Evolutionary conservation across 768 basidiomycete genomes (phyloP), one percentile per base, ranked within the genome.

Genomic region (Mycena haematopus): DNA sequence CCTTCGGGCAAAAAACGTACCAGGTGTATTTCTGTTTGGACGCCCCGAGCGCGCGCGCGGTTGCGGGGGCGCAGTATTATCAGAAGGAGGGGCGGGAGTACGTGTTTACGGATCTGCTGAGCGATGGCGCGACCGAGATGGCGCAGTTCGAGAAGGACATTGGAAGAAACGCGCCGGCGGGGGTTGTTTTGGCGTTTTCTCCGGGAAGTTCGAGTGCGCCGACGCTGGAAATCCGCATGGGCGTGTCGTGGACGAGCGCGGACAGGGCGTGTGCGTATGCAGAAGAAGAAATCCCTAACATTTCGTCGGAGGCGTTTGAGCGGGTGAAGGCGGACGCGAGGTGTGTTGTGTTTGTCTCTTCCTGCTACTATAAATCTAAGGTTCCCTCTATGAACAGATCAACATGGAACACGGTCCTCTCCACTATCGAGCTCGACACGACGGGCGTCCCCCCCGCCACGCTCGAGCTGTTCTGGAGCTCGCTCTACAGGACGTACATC

Each of bases 251-350:
- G 70, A 68, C 74, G 6, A 81, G 79, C 9, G 63, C 71, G 15
- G 75, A 71, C 21, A 79, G 78, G 65, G 80, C 79, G 8, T 82
- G 79, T 63, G 66, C 73, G 25, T 81, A 80, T 56, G 80, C 78
- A 7, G 78, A 81, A 66, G 69, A 68, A 45, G 80, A 80, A 54
- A 70, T 81, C 0, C 60, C 65, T 7, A 52, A 62, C 29, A 24
- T 59, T 13, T 22, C 46, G 17, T 36, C 36, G 11, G 8, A 2
- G 11, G 60, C 52, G 15, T 66, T 66, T 17, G 60, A 66, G 4
- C 27, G 6, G 13, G 40, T 66, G 1, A 25, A 47, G 1, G 15
- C 21, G 7, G 60, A 56, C 1, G 65, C 65, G 4, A 42, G 65
- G 65, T 66, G 44, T 21, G 27, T 55, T 35, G 21, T n/a, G 36